Evolutionary conservation across 2,329 filamentous ascomycete species (phyloP).

Genomic region (Rutstroemia sp.): DNA sequence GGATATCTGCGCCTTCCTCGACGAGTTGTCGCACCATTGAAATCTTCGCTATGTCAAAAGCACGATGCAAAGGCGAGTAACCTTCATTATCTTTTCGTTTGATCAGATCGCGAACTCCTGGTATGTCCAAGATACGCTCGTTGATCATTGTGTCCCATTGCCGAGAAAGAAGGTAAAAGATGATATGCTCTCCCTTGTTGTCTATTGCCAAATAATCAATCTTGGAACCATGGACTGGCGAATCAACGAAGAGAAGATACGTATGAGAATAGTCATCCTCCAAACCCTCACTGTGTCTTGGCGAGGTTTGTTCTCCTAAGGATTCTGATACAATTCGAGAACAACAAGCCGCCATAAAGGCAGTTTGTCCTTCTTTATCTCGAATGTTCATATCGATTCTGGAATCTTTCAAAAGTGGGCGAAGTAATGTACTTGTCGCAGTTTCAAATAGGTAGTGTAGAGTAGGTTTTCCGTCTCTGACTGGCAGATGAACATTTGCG

Average conservation of each 20-base stretch:
- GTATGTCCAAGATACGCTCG: not conserved
- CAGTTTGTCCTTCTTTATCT: not conserved
- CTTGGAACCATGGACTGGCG: not conserved
- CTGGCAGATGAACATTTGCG: not conserved
- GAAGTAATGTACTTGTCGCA: not conserved
- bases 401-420: not conserved
- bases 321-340: not conserved
- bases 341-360: not conserved
- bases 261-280: not conserved
- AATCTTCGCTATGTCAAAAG: not conserved
- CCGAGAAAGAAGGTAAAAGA: not conserved
- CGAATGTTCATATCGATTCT: not conserved
- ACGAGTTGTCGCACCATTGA: not conserved
- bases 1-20: slow-evolving; percentile 6
- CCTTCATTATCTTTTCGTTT: slow-evolving; percentile 12
- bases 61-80: slow-evolving; percentile 8
- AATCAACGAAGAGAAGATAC: not conserved
- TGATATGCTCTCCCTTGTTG: not conserved
- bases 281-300: not conserved
- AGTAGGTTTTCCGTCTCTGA: not conserved
- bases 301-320: not conserved
- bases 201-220: not conserved
- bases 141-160: not conserved
- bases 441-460: not conserved
- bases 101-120: not conserved